Base-by-base conservation (phyloP, 1,284 basidiomycete genomes). In the Neonothopanus nambi region DNA sequence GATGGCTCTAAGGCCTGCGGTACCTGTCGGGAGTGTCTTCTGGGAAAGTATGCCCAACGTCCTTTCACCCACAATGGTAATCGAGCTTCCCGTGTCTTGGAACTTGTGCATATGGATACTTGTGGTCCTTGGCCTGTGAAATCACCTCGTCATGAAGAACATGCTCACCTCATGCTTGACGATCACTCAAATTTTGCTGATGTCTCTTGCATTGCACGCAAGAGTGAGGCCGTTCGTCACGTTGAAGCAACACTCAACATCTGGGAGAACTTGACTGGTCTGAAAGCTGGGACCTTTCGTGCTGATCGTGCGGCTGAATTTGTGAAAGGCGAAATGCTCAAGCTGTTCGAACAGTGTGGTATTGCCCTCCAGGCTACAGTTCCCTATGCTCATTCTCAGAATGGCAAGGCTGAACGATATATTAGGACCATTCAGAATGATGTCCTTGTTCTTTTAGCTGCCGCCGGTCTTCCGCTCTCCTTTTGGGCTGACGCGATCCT, bases 321-420 rank as follows among this genome's bases (percentile, higher is more conserved):
- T 7, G 1, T 20, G 3, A 33, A 21, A 12, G 18, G 9, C 1
- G 46, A 20, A 12, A 24, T 54, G 0, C 7, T 30, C 1, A 1
- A 20, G 3, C 45, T 35, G 30, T 26, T 28, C 5, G 3, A 1
- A 9, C 24, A 28, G 1, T 15, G 26, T 12, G 49, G 49, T 3
- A 51, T 51, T 33, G 7, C 3, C 6, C 18, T 20, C 2, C 24
- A 33, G 2, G 15, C 28, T 5, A 51, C 40, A 3, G 49, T 28
- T 3, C 61, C 65, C 0, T 64, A 69, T 59, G 61, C 64, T 4
- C 66, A 67, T 44, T 51, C 59, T 6, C 62, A 69, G 48, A 72
- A 72, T 55, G 69, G 72, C 1, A 65, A 66, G 17, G 60, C 60
- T 7, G 69, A 75, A 57, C 53, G 63, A 0, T 60, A 65, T 26